Percentiles rank a stretch among this genome's conserved stretches.
Conservation (phyloP, 768 basidiomycete species). For the Serendipita indica region DNA sequence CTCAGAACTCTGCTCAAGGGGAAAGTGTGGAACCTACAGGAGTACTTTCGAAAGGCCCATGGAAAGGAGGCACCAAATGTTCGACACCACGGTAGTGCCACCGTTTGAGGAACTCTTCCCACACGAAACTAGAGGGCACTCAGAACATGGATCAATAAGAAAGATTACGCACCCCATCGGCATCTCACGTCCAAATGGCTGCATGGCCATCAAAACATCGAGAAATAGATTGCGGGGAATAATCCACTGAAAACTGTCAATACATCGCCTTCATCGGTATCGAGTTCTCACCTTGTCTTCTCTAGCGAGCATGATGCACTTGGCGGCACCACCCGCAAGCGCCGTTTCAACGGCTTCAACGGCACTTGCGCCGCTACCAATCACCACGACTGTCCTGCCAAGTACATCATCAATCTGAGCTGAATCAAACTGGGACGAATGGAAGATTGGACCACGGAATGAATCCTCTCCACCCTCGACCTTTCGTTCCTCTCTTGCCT, state of each 20-base stretch:
- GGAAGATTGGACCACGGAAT: constrained; percentile 28
- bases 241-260: constrained; percentile 28
- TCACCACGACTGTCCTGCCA: constrained; percentile 31
- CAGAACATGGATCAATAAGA: background rate
- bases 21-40: constrained; percentile 22
- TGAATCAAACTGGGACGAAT: constrained; percentile 36
- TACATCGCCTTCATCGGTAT: constrained; percentile 10
- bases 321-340: constrained; percentile 23
- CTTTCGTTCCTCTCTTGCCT: constrained; percentile 11
- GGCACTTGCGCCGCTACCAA: constrained; percentile 40
- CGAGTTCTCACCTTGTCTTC: constrained; percentile 23
- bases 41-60: constrained; percentile 34
- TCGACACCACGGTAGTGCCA: constrained; percentile 34
- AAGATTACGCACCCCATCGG: constrained; percentile 27
- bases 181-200: constrained; percentile 41
- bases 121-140: constrained; percentile 26
- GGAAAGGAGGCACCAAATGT: constrained; percentile 29
- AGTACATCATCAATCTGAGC: constrained; percentile 20
- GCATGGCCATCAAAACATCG: constrained; percentile 33
- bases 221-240: constrained; percentile 32
- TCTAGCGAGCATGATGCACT: constrained; percentile 28
- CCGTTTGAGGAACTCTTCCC: constrained; percentile 29
- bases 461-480: constrained; percentile 9
- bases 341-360: constrained; percentile 33
- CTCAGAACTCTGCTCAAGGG: background rate